Base-by-base conservation (phyloP, 768 basidiomycete species). In the Mycena vulgaris region DNA sequence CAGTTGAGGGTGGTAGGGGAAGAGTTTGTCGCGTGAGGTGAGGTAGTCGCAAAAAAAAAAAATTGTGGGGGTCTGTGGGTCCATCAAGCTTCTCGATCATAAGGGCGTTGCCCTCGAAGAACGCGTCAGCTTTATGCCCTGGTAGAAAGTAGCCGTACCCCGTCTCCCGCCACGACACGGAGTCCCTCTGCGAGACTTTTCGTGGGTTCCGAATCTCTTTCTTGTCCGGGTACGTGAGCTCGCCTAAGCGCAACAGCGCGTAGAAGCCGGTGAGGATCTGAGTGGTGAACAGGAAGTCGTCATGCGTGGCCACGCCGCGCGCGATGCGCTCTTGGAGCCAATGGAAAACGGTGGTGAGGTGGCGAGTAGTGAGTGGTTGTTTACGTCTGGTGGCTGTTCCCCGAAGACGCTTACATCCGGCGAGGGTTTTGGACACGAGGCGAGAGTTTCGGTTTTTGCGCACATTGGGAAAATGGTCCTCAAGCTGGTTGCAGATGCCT, bases 401-500 rank as follows among this genome's bases (percentile, higher is more conserved):
- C 3, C 56, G 33, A 1, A 78, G 17, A 0, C 75, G 70, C 27
- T 75, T 75, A 66, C 80, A 82, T 0, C 86, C 85, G 0, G 62
- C 33, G 0, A 85, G 60, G 0, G 82, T 82, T 5, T 72, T 53
- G 0, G 53, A 14, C 1, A 86, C 83, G 0, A 85, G 69, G 0
- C 47, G 42, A 3, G 72, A 71, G 1, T 64, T 70, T 0, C 81
- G 74, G 14, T 56, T 42, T 1, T 42, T 27, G 2, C 78, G 78
- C 9, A 84, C 78, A 10, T 75, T 8, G 0, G 84, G 82, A 72
- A 78, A 87, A 23, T 75, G 68, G 0, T 74, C 49, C 65, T 85
- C 81, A 8, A 85, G 80, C 45, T 80, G 74, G 21, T 77, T 78
- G 57, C 77, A 78, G 21, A 85, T 84, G 0, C 85, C 83, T 1